These are phyloP conservation scores for Dothideomycetes sp. DNA, from an alignment of 2,329 filamentous ascomycete genomes.

Conservation along the genomic window DNA sequence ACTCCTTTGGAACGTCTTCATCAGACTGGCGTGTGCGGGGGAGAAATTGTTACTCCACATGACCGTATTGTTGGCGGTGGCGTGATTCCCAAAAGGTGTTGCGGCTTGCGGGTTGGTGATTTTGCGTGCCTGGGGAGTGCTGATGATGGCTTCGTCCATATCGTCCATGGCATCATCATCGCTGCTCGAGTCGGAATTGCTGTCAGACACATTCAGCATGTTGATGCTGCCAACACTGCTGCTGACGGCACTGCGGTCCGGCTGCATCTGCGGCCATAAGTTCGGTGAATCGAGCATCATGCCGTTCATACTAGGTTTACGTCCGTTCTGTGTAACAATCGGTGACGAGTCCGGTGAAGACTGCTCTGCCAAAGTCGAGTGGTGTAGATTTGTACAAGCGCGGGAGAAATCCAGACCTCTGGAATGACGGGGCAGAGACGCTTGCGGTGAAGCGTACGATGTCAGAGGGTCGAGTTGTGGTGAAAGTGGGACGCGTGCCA, in stretches of 20 bases:
- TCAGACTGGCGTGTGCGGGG: slow-evolving; percentile 63
- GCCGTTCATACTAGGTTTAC: slow-evolving; percentile 35
- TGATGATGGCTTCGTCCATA: slow-evolving; percentile 62
- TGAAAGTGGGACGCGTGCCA: slow-evolving; percentile 61
- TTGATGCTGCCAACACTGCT: slow-evolving; percentile 75
- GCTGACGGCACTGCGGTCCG: slow-evolving; percentile 63
- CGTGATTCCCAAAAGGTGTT: slow-evolving; percentile 30
- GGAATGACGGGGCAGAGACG: slow-evolving; percentile 79
- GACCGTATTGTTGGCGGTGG: slow-evolving; percentile 38
- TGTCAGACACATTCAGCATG: slow-evolving; percentile 44
- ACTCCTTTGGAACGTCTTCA: slow-evolving; percentile 69
- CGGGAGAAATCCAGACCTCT: slow-evolving; percentile 87
- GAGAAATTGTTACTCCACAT: slow-evolving; percentile 59
- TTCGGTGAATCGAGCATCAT: slow-evolving; percentile 55
- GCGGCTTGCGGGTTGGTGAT: slow-evolving; percentile 39
- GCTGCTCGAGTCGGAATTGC: slow-evolving; percentile 65
- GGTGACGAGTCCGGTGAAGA: slow-evolving; percentile 87
- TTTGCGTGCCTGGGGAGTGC: slow-evolving; percentile 69
- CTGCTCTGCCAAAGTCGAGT: slow-evolving; percentile 83
- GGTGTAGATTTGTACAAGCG: slow-evolving; percentile 87
- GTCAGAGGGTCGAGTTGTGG: slow-evolving; percentile 79
- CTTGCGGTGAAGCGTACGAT: slow-evolving; percentile 78
- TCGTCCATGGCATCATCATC: slow-evolving; percentile 47
- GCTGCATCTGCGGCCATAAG: slow-evolving; percentile 28
- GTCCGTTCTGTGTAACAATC: slow-evolving; percentile 60